Conservation (phyloP, 2,329 filamentous ascomycete species). For the Sarocladium brachiariae region DNA sequence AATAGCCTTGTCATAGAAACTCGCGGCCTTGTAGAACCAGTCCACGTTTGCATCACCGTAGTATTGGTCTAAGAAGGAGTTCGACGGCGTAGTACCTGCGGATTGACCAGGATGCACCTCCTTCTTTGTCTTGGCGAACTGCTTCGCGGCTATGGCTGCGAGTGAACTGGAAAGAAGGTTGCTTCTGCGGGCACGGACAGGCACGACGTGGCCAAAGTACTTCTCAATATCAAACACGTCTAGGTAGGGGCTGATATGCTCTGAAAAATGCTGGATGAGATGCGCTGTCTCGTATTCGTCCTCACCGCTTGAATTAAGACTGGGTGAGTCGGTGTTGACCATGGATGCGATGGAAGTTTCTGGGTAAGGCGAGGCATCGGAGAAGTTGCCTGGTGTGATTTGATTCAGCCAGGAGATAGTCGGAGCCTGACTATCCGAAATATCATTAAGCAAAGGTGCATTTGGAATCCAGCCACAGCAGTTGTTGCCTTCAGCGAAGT, state of each 20-base stretch:
- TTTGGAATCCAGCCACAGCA: conserved; percentile 15
- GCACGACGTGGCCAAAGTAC: conserved; percentile 15
- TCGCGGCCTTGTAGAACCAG: conserved; percentile 17
- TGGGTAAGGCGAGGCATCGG: conserved; percentile 3
- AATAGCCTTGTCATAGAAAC: conserved; percentile 17
- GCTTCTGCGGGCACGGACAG: conserved; percentile 13
- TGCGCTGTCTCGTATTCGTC: conserved; percentile 13
- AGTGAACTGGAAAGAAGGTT: conserved; percentile 14
- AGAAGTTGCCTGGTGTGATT: conserved; percentile 10
- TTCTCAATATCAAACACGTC: conserved; percentile 15
- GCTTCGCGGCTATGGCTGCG: conserved; percentile 15
- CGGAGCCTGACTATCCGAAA: conserved; percentile 4
- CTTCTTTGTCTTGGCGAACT: conserved; percentile 14
- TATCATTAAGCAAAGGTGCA: conserved; percentile 5
- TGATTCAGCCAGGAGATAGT: conserved; percentile 9
- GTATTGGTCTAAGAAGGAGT: conserved; percentile 11
- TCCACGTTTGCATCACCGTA: conserved; percentile 9
- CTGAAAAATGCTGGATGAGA: conserved; percentile 14
- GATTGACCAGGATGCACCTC: not conserved
- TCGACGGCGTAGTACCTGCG: not conserved
- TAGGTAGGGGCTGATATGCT: conserved; percentile 15
- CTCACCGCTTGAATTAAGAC: conserved; percentile 9
- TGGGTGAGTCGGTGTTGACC: conserved; percentile 6
- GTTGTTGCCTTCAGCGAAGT: conserved; percentile 14
- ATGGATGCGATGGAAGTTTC: conserved; percentile 4